Evolutionary conservation across 2,329 filamentous ascomycete genomes (phyloP).

Genomic region (Zelopaecilomyces penicillatus): DNA sequence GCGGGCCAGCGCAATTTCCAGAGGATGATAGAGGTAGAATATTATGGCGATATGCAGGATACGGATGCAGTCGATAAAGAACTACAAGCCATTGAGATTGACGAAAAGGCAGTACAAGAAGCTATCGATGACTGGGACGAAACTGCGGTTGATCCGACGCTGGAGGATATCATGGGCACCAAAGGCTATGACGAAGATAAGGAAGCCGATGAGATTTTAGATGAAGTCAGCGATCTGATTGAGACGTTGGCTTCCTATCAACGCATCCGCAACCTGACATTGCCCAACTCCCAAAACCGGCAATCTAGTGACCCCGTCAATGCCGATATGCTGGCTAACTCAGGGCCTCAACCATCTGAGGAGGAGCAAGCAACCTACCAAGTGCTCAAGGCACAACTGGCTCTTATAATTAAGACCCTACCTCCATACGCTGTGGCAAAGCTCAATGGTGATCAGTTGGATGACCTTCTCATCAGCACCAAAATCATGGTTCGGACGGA

Average conservation of each 20-base stretch:
- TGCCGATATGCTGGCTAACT: slow-evolving; percentile 59
- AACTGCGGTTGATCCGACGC: slow-evolving; percentile 46
- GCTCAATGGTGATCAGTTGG: slow-evolving; percentile 76
- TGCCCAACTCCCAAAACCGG: slow-evolving; percentile 56
- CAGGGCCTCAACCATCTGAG: slow-evolving; percentile 58
- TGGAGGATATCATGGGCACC: slow-evolving; percentile 43
- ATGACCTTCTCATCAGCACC: slow-evolving; percentile 72
- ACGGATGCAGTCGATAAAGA: slow-evolving; percentile 26
- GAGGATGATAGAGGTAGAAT: slow-evolving; percentile 49
- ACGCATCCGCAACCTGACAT: slow-evolving; percentile 64
- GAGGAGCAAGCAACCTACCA: slow-evolving; percentile 58
- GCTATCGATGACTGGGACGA: slow-evolving; percentile 53
- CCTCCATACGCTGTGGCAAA: slow-evolving; percentile 83
- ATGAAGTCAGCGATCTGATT: slow-evolving; percentile 67
- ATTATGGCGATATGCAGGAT: slow-evolving; percentile 32
- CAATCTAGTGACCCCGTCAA: slow-evolving; percentile 54
- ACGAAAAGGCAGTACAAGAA: slow-evolving; percentile 44
- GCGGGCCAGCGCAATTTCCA: slow-evolving; percentile 58
- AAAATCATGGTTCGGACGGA: slow-evolving; percentile 65
- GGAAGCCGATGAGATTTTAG: slow-evolving; percentile 60
- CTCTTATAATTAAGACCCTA: slow-evolving; percentile 63
- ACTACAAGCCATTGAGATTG: slow-evolving; percentile 31
- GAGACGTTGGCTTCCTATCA: slow-evolving; percentile 72
- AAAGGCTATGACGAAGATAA: slow-evolving; percentile 54
- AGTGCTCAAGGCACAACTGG: slow-evolving; percentile 65